Percentiles rank a stretch among this genome's conserved stretches.
phyloP scores from a whole-genome alignment of 148 eudicot species.

The Vaccinium macrocarpon region DNA sequence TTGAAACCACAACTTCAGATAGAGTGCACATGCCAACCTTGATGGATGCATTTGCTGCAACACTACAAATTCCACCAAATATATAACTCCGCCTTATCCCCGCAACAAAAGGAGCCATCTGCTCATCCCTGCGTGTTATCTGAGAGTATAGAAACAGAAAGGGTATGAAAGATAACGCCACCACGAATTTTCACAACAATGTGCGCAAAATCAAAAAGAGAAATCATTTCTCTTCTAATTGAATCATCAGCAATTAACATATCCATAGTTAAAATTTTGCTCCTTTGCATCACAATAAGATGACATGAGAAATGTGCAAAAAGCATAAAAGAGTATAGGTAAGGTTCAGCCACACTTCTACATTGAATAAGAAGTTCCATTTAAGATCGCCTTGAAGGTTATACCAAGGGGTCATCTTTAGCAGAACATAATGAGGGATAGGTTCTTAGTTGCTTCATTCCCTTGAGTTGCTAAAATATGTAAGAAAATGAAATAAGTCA shows the following conservation, averaged over 20 bases:
- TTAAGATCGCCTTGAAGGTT: neutral
- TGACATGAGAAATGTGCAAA: neutral
- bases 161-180: conserved; percentile 7
- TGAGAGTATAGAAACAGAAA: conserved; percentile 28
- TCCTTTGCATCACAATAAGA: neutral
- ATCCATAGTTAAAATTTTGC: neutral
- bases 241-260: neutral
- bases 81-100: conserved; percentile 74
- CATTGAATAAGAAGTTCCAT: neutral
- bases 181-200: neutral
- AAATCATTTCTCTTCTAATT: neutral
- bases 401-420: neutral
- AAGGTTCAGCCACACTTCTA: neutral
- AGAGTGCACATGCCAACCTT: conserved; percentile 50
- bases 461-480: conserved; percentile 1
- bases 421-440: neutral
- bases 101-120: conserved; percentile 85
- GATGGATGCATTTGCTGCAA: conserved; percentile 80
- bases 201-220: neutral
- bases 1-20: conserved; percentile 12
- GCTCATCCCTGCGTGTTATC: conserved; percentile 97
- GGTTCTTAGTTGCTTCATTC: neutral
- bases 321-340: neutral
- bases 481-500: neutral
- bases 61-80: conserved; percentile 90